Conservation (phyloP, 192 early-diverging fungal species). For the Linnemannia elongata region DNA sequence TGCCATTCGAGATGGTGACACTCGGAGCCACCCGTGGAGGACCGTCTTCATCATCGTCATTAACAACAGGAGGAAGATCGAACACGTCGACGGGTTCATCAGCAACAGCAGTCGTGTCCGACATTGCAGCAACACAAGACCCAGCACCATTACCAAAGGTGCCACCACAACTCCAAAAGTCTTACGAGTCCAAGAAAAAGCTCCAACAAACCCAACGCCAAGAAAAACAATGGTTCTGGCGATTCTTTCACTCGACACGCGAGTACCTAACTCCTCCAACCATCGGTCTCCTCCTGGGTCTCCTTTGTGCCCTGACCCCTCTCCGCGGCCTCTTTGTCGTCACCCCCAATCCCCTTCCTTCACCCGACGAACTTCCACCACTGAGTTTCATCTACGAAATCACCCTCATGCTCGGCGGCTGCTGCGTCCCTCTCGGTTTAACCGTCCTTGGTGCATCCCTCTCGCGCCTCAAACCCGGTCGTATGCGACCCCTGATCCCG, state of each 20-base stretch:
- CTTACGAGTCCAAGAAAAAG: conserved; percentile 15
- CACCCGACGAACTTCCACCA: conserved; percentile 36
- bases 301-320: conserved; percentile 20
- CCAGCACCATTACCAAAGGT: conserved; percentile 31
- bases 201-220: not conserved
- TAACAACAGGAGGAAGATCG: not conserved
- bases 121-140: not conserved
- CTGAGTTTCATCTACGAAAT: conserved; percentile 46
- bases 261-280: conserved; percentile 52
- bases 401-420: conserved; percentile 42
- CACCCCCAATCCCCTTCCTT: conserved; percentile 22
- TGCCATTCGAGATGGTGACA: not conserved
- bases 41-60: not conserved
- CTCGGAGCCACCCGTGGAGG: not conserved
- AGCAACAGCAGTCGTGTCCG: not conserved
- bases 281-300: conserved; percentile 37
- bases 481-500: conserved; percentile 46
- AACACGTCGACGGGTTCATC: not conserved
- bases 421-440: conserved; percentile 43
- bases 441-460: conserved; percentile 47
- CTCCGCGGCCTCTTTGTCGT: conserved; percentile 24
- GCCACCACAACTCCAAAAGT: conserved; percentile 25
- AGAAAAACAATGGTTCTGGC: conserved; percentile 16
- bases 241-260: conserved; percentile 28
- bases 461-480: conserved; percentile 43